phyloP scores from a whole-genome alignment of 163 green algal species.

The Picocystis sp. region DNA sequence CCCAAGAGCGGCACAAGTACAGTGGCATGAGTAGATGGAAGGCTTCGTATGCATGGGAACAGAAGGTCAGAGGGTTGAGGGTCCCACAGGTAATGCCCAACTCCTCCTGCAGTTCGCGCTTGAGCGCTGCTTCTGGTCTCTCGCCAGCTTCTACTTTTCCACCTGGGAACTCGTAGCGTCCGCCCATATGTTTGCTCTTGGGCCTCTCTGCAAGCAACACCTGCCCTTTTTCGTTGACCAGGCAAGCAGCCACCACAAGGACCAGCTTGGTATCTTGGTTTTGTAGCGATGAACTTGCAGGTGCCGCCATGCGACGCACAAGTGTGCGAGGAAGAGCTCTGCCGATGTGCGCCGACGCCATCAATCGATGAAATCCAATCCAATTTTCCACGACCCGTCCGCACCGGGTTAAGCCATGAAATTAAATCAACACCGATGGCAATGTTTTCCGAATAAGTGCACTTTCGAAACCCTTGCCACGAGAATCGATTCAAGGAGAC shows the following conservation, averaged over 20 bases:
- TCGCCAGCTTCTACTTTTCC: constrained; percentile 33
- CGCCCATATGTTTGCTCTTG: constrained; percentile 36
- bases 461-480: no score
- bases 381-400: no score
- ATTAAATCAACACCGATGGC: no score
- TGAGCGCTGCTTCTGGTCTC: constrained; percentile 30
- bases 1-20: constrained; percentile 19
- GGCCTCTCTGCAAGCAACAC: constrained; percentile 46
- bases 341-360: no score
- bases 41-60: constrained; percentile 34
- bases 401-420: no score
- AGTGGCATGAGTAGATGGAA: constrained; percentile 66
- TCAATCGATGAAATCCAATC: no score
- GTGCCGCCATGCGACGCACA: no score
- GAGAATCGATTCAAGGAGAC: no score
- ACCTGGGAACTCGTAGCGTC: constrained; percentile 48
- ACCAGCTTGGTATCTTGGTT: constrained; percentile 13
- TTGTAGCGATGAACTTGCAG: no score
- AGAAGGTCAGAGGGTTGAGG: constrained; percentile 45
- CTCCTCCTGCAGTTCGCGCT: constrained; percentile 43
- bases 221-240: constrained; percentile 15
- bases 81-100: constrained; percentile 19
- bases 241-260: constrained; percentile 25
- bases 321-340: no score
- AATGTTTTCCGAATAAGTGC: no score